These are phyloP conservation scores for Alternaria sp. DNA, from an alignment of 2,329 filamentous ascomycete genomes.

Conservation along the genomic window DNA sequence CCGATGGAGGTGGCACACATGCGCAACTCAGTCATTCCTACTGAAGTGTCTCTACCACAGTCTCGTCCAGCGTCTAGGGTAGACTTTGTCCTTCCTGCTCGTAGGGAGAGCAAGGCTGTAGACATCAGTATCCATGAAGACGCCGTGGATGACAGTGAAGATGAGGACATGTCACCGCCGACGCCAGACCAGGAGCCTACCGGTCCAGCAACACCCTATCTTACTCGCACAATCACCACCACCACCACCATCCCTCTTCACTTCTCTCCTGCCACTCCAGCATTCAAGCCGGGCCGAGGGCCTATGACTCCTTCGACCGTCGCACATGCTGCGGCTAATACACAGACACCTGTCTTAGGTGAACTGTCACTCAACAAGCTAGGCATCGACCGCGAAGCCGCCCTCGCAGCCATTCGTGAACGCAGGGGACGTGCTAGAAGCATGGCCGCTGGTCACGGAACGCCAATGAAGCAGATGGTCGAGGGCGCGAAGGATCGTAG, in stretches of 20 bases:
- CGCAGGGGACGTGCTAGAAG: slow-evolving; percentile 75
- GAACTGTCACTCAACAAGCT: slow-evolving; percentile 47
- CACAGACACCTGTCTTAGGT: slow-evolving; percentile 42
- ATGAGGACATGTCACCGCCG: slow-evolving; percentile 35
- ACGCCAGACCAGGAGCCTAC: slow-evolving; percentile 31
- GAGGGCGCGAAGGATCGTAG: slow-evolving; percentile 58
- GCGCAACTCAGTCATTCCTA: slow-evolving; percentile 27
- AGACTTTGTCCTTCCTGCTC: slow-evolving; percentile 15
- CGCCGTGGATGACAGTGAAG: slow-evolving; percentile 42
- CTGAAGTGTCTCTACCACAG: slow-evolving; percentile 20
- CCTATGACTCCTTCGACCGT: slow-evolving; percentile 49
- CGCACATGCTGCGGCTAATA: slow-evolving; percentile 44
- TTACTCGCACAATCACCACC: slow-evolving; percentile 56
- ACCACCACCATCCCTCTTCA: slow-evolving; percentile 60
- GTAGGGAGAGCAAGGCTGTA: slow-evolving; percentile 26
- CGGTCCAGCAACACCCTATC: slow-evolving; percentile 43
- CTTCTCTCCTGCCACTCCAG: slow-evolving; percentile 54
- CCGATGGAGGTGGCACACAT: slow-evolving; percentile 37
- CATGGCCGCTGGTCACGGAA: slow-evolving; percentile 69
- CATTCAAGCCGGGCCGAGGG: slow-evolving; percentile 35
- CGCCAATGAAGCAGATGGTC: slow-evolving; percentile 68
- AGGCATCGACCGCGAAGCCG: slow-evolving; percentile 70
- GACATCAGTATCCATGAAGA: slow-evolving; percentile 46
- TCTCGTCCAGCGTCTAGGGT: slow-evolving; percentile 18
- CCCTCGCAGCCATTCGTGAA: slow-evolving; percentile 77